These are phyloP conservation scores for Orbilia brochopaga DNA, from an alignment of 2,329 filamentous ascomycete species.

Conservation along the genomic window DNA sequence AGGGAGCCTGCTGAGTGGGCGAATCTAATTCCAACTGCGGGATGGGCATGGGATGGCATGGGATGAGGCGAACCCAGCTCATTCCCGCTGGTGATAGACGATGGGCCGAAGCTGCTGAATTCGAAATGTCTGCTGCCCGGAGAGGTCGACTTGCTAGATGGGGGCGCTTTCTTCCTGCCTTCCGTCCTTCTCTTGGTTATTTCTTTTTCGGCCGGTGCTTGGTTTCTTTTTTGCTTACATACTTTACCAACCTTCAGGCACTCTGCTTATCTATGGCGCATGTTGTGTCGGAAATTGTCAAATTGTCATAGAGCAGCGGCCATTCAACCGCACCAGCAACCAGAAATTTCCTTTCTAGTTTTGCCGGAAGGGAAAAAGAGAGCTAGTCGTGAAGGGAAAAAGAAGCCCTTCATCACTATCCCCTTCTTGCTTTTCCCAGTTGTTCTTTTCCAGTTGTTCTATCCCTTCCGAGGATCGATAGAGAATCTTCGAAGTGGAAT, in stretches of 20 bases:
- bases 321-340: constrained; percentile 38
- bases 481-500: constrained; percentile 36
- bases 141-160: not conserved
- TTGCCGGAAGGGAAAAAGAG: constrained; percentile 27
- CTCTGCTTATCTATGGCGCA: constrained; percentile 49
- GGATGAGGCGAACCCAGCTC: constrained; percentile 46
- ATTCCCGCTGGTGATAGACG: constrained; percentile 42
- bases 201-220: constrained; percentile 6
- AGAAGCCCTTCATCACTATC: too few relatives aligned
- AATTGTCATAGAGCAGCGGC: constrained; percentile 11
- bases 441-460: constrained; percentile 34
- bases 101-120: constrained; percentile 16
- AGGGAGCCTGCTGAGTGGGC: constrained; percentile 5
- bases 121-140: not conserved
- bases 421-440: constrained; percentile 11
- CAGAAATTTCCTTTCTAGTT: constrained; percentile 6
- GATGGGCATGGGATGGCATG: too few relatives aligned
- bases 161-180: not conserved
- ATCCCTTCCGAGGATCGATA: constrained; percentile 44
- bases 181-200: not conserved
- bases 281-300: constrained; percentile 50
- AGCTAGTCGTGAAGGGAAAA: not conserved
- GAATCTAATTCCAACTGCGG: constrained; percentile 33
- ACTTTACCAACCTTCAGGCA: constrained; percentile 13
- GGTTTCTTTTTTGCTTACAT: constrained; percentile 13